Evolutionary conservation across 2,329 filamentous ascomycete genomes (phyloP).

Genomic region (Penicillium sp.): DNA sequence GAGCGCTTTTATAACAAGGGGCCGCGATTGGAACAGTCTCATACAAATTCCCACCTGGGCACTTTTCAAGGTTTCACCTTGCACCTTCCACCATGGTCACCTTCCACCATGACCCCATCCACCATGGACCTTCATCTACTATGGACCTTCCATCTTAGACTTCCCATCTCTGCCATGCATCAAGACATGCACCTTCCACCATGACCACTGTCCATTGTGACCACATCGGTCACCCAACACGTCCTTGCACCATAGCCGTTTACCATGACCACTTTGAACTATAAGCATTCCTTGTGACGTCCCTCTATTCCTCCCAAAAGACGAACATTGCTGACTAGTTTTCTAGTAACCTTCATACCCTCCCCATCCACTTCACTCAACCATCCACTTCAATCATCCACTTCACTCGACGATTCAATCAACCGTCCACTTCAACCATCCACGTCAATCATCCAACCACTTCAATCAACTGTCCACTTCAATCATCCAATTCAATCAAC

Average conservation of each 20-base stretch:
- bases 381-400: no score
- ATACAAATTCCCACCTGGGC: background rate
- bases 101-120: no score
- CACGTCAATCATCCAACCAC: no score
- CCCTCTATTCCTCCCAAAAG: background rate
- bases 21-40: constrained; percentile 9
- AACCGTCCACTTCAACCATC: no score
- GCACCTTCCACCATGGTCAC: background rate
- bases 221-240: background rate
- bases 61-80: background rate
- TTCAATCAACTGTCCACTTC: no score
- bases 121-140: background rate
- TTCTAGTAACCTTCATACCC: background rate
- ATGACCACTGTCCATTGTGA: background rate
- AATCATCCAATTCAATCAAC: no score
- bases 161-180: background rate
- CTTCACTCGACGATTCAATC: no score
- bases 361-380: no score
- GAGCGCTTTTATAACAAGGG: constrained; percentile 6
- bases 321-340: background rate
- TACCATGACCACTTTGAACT: background rate
- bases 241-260: no score
- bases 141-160: background rate
- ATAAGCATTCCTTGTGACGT: background rate
- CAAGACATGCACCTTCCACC: background rate